Evolutionary conservation across 2,329 filamentous ascomycete genomes (phyloP).

Genomic region (Fusarium dlaminii): DNA sequence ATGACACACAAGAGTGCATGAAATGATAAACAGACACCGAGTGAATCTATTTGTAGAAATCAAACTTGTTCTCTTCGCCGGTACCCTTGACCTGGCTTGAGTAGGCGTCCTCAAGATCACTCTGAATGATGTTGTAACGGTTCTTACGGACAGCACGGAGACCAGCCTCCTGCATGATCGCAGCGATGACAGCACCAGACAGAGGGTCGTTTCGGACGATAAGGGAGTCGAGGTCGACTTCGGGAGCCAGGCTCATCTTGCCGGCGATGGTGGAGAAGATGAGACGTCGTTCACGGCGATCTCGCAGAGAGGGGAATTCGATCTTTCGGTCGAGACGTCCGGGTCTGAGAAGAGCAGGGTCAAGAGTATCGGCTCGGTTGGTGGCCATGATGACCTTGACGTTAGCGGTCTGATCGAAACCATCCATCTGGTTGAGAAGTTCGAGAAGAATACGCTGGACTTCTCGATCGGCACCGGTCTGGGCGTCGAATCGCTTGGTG

Average conservation of each 20-base stretch:
- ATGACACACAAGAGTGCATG: slow-evolving; percentile 21
- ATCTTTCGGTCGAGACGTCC: slow-evolving; percentile 98
- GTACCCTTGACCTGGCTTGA: slow-evolving; percentile 92
- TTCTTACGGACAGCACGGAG: slow-evolving; percentile 96
- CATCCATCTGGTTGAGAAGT: slow-evolving; percentile 99
- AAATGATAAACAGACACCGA: slow-evolving; percentile 4
- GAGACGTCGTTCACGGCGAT: slow-evolving; percentile 91
- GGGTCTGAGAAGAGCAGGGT: slow-evolving; percentile 92
- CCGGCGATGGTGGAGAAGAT: slow-evolving; percentile 97
- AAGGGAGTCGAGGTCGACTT: slow-evolving; percentile 94
- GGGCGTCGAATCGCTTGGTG: slow-evolving; percentile 98
- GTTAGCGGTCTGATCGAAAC: slow-evolving; percentile 98
- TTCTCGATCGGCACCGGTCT: slow-evolving; percentile 97
- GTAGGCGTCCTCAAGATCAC: slow-evolving; percentile 96
- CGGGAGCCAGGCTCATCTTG: slow-evolving; percentile 97
- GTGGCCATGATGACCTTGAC: slow-evolving; percentile 99
- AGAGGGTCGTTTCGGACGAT: slow-evolving; percentile 97
- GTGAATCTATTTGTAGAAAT: slow-evolving; percentile 82
- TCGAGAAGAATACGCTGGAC: slow-evolving; percentile 98
- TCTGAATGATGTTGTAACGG: slow-evolving; percentile 98
- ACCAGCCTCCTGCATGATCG: slow-evolving; percentile 99
- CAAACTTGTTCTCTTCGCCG: slow-evolving; percentile 77
- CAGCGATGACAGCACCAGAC: slow-evolving; percentile 94
- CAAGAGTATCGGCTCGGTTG: slow-evolving; percentile 96
- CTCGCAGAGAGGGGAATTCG: slow-evolving; percentile 94